These are phyloP conservation scores for Phytophthora sp. DNA, from an alignment of 352 stramenopile genomes.

Conservation along the genomic window DNA sequence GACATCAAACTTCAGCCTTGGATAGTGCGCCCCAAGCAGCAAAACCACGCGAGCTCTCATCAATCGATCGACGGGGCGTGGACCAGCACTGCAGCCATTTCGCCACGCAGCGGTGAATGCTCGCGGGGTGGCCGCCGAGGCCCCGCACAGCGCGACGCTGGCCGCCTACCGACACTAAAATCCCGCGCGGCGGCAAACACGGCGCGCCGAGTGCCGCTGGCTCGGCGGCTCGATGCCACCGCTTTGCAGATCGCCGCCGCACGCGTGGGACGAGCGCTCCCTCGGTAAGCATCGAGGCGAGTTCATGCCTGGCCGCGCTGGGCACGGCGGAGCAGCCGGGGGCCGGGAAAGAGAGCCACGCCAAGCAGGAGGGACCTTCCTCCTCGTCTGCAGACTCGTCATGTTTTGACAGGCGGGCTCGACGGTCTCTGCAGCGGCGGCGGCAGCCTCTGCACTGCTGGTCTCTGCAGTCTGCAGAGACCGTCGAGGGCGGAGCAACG, in stretches of 20 bases:
- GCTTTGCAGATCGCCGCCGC: slow-evolving; percentile 15
- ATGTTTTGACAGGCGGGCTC: slow-evolving; percentile 11
- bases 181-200: slow-evolving; percentile 4
- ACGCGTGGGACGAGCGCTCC: slow-evolving; percentile 13
- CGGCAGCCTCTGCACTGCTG: too few relatives aligned
- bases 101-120: too few relatives aligned
- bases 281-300: slow-evolving; percentile 10
- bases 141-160: too few relatives aligned
- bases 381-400: slow-evolving; percentile 21
- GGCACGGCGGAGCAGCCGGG: slow-evolving; percentile 29
- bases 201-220: neutral
- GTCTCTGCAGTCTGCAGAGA: too few relatives aligned
- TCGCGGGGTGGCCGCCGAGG: too few relatives aligned
- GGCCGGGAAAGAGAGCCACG: slow-evolving; percentile 21
- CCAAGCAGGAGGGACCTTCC: slow-evolving; percentile 29
- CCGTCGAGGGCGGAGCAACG: slow-evolving; percentile 1
- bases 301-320: slow-evolving; percentile 7
- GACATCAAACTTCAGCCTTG: slow-evolving; percentile 14
- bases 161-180: neutral
- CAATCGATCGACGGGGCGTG: slow-evolving; percentile 3
- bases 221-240: slow-evolving; percentile 8
- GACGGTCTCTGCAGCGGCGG: neutral
- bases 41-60: slow-evolving; percentile 22
- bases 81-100: slow-evolving; percentile 5
- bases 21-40: slow-evolving; percentile 14